These are phyloP conservation scores for Leccinellum albellum DNA, from an alignment of 768 basidiomycete genomes.

Conservation along the genomic window DNA sequence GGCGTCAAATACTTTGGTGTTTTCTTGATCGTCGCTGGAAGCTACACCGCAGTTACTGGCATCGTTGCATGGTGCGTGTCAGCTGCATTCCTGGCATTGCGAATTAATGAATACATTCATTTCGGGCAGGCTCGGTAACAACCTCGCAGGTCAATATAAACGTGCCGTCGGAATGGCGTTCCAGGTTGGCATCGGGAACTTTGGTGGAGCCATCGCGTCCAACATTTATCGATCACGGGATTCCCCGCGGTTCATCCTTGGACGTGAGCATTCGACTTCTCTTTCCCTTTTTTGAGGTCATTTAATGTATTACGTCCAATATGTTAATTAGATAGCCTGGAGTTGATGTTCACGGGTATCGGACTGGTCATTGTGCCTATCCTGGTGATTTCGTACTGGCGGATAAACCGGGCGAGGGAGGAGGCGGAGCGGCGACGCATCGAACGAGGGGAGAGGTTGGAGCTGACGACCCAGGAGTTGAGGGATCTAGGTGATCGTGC, in stretches of 20 bases:
- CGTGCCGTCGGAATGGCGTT: constrained; percentile 65
- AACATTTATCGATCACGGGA: constrained; percentile 62
- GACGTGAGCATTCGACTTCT: constrained; percentile 41
- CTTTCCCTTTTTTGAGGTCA: neutral
- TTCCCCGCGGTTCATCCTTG: constrained; percentile 55
- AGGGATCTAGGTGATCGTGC: constrained; percentile 54
- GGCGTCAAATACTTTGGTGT: constrained; percentile 72
- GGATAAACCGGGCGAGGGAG: constrained; percentile 56
- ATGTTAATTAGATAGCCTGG: constrained; percentile 45
- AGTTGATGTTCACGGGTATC: constrained; percentile 67
- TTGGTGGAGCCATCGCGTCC: constrained; percentile 59
- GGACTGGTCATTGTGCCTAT: constrained; percentile 52
- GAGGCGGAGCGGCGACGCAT: constrained; percentile 1
- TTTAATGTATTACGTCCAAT: neutral
- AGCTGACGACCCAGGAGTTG: constrained; percentile 15
- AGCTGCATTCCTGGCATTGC: constrained; percentile 10
- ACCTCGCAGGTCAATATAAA: constrained; percentile 66
- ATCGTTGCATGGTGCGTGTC: constrained; percentile 52
- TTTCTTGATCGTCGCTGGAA: constrained; percentile 64
- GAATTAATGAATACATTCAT: neutral
- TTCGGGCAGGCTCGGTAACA: constrained; percentile 45
- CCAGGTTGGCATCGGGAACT: constrained; percentile 51
- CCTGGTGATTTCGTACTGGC: constrained; percentile 45
- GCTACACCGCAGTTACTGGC: constrained; percentile 54
- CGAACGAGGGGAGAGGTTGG: constrained; percentile 18